Percentiles rank a stretch among this genome's conserved stretches.
These are phyloP conservation scores for Colletotrichum lupini DNA, from an alignment of 2,329 filamentous ascomycete species.

Conservation along the genomic window DNA sequence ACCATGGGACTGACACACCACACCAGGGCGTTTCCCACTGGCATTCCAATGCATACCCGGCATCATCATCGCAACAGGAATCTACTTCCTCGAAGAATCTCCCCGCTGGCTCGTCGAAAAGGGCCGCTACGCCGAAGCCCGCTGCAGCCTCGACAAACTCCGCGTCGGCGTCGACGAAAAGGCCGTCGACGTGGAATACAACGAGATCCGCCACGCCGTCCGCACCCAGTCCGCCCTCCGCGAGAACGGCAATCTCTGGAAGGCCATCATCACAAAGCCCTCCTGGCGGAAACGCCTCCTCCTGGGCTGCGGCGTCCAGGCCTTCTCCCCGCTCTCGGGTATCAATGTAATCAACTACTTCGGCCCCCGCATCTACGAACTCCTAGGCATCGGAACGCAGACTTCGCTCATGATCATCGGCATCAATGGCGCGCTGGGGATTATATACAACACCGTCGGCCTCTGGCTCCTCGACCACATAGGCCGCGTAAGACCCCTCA, in stretches of 20 bases:
- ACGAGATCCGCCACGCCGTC: constrained; percentile 52
- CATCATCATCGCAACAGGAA: constrained; percentile 39
- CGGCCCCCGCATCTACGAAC: constrained; percentile 51
- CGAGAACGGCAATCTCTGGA: constrained; percentile 49
- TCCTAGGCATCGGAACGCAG: constrained; percentile 54
- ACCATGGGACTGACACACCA: not conserved
- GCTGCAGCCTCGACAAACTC: constrained; percentile 47
- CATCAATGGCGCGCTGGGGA: constrained; percentile 60
- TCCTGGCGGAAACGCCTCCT: constrained; percentile 58
- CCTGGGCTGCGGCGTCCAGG: constrained; percentile 59
- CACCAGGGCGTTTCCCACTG: constrained; percentile 46
- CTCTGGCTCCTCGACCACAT: constrained; percentile 57
- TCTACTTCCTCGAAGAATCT: constrained; percentile 42
- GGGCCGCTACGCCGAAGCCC: constrained; percentile 47
- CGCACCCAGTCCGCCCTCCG: constrained; percentile 42
- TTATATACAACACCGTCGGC: constrained; percentile 58
- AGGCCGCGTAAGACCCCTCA: constrained; percentile 59
- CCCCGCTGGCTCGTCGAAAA: constrained; percentile 47
- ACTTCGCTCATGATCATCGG: constrained; percentile 62
- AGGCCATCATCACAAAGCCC: constrained; percentile 52
- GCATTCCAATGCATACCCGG: constrained; percentile 43
- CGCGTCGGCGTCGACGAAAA: constrained; percentile 43
- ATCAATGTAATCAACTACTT: constrained; percentile 54
- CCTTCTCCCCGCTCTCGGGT: constrained; percentile 54
- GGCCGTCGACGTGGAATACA: constrained; percentile 52